phyloP scores from a whole-genome alignment of 176 grass and related monocot genomes.

The Neostapfia colusana region DNA sequence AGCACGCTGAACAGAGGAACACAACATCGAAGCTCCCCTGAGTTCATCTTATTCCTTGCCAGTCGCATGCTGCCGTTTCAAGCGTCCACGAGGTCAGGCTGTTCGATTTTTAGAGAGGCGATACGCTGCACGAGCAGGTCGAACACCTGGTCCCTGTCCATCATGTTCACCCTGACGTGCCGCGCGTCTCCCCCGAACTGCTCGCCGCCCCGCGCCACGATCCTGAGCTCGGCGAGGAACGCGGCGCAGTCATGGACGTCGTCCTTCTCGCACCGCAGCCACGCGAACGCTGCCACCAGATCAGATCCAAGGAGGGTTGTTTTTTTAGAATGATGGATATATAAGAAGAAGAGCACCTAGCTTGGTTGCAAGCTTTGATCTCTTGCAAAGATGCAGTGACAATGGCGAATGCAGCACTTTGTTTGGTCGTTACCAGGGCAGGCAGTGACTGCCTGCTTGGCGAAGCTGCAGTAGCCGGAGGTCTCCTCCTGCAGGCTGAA shows the following conservation, averaged over 20 bases:
- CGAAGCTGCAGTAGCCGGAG: constrained; percentile 41
- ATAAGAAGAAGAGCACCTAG: not conserved
- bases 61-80: not conserved
- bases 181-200: constrained; percentile 40
- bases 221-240: constrained; percentile 42
- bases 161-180: constrained; percentile 60
- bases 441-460: not conserved
- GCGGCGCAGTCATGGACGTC: constrained; percentile 34
- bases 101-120: constrained; percentile 1
- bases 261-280: constrained; percentile 53
- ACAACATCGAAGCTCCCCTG: not conserved
- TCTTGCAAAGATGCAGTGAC: too few species aligned
- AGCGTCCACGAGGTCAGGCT: not conserved
- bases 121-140: constrained; percentile 47
- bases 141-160: constrained; percentile 60
- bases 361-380: not conserved
- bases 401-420: not conserved
- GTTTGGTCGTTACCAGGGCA: not conserved
- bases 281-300: constrained; percentile 53
- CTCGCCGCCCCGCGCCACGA: constrained; percentile 48
- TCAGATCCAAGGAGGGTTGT: not conserved
- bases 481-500: constrained; percentile 46
- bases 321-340: too few species aligned
- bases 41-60: not conserved
- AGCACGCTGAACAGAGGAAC: not conserved